Evolutionary conservation across 805 yeast species (phyloP).

Genomic region (Candida endomychidarum): DNA sequence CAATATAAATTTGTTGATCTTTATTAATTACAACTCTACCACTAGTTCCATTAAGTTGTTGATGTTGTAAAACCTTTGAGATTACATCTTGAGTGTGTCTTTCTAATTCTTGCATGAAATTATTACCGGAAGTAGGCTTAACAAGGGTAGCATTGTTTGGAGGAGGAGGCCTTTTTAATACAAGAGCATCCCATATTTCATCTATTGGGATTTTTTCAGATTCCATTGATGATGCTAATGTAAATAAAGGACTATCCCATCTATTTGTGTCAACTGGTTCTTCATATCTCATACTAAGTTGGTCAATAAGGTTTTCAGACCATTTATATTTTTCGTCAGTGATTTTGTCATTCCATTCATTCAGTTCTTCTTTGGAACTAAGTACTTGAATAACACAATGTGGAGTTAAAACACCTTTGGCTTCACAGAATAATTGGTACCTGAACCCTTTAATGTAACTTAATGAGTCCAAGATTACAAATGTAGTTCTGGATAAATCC

Average conservation of each 20-base stretch:
- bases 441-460: constrained; percentile 94
- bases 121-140: constrained; percentile 74
- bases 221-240: constrained; percentile 52
- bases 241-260: constrained; percentile 93
- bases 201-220: constrained; percentile 59
- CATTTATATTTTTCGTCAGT: constrained; percentile 42
- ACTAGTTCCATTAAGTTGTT: constrained; percentile 50
- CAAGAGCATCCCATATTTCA: constrained; percentile 64
- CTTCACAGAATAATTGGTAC: constrained; percentile 92
- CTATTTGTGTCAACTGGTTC: constrained; percentile 84
- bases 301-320: constrained; percentile 64
- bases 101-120: constrained; percentile 79
- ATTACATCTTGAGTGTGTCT: constrained; percentile 65
- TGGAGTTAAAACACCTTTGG: constrained; percentile 78
- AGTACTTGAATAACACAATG: constrained; percentile 81
- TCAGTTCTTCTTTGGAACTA: constrained; percentile 61
- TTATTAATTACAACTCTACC: constrained; percentile 49
- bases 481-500: constrained; percentile 61
- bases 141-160: constrained; percentile 85
- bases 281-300: constrained; percentile 81
- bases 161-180: constrained; percentile 59
- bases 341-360: constrained; percentile 55
- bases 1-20: constrained; percentile 47
- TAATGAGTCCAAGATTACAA: constrained; percentile 83
- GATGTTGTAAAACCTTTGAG: constrained; percentile 59